Evolutionary conservation across 164 flowering plant species (phyloP).

Genomic region (Cinnamomum micranthum): DNA sequence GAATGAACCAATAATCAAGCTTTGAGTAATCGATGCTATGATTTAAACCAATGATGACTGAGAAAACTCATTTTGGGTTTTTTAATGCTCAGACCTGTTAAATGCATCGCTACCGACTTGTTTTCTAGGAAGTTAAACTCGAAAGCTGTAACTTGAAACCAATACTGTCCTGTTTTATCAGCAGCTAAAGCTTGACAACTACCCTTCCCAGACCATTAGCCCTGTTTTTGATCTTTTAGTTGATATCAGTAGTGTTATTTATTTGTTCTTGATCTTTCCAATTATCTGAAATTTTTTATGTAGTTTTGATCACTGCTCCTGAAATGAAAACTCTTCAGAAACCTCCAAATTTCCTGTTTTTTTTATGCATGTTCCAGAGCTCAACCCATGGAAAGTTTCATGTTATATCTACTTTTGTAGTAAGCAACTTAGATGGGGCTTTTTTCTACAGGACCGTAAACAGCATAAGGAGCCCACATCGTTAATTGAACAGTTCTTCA

Average conservation of each 20-base stretch:
- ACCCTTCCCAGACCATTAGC: no score
- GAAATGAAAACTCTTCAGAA: not conserved
- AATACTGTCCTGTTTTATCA: no score
- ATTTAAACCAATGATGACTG: no score
- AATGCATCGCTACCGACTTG: no score
- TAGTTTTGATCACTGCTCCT: not conserved
- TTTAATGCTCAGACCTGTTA: no score
- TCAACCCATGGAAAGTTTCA: not conserved
- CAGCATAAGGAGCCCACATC: constrained; percentile 70
- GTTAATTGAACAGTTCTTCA: constrained; percentile 81
- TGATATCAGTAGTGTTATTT: not conserved
- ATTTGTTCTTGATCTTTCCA: not conserved
- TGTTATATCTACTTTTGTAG: not conserved
- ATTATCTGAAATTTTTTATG: not conserved
- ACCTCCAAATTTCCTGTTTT: not conserved
- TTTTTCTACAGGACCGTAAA: constrained; percentile 44
- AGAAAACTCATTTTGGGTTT: no score
- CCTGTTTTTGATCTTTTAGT: no score
- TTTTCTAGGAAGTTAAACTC: no score
- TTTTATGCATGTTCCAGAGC: not conserved
- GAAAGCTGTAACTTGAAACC: no score
- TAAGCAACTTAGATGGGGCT: constrained; percentile 7
- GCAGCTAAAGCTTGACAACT: no score
- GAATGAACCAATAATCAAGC: no score
- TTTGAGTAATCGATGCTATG: no score